phyloP scores from a whole-genome alignment of 2,329 filamentous ascomycete genomes.

The Curvularia sp. region DNA sequence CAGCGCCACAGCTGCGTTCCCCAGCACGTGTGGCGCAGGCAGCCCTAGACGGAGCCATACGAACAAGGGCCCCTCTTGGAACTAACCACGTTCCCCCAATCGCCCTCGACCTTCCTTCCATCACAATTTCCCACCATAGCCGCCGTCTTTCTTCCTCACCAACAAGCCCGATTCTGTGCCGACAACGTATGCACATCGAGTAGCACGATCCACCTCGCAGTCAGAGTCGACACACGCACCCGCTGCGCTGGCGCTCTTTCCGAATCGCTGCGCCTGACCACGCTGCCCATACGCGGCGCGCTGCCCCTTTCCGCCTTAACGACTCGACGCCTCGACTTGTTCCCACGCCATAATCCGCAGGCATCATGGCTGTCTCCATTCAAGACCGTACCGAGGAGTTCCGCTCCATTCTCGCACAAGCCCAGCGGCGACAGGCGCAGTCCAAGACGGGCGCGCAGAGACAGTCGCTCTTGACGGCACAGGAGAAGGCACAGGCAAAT shows the following conservation, averaged over 20 bases:
- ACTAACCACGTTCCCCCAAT: constrained; percentile 24
- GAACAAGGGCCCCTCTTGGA: constrained; percentile 16
- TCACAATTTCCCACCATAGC: constrained; percentile 3
- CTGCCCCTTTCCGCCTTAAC: constrained; percentile 14
- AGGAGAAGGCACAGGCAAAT: constrained; percentile 68
- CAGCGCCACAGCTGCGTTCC: constrained; percentile 11
- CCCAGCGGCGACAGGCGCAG: constrained; percentile 78
- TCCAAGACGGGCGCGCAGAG: constrained; percentile 80
- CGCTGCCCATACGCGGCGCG: constrained; percentile 13
- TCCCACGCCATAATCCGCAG: constrained; percentile 19
- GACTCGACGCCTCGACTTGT: constrained; percentile 7
- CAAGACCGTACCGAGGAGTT: constrained; percentile 98
- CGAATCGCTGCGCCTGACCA: constrained; percentile 19
- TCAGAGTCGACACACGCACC: background rate
- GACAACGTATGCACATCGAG: background rate
- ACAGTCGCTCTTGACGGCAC: constrained; percentile 77
- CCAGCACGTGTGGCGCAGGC: constrained; percentile 16
- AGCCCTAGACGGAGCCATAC: constrained; percentile 2
- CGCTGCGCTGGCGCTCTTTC: background rate
- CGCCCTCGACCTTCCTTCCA: constrained; percentile 5
- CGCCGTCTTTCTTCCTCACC: background rate
- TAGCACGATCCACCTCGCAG: background rate
- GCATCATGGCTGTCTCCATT: constrained; percentile 71
- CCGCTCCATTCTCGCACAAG: constrained; percentile 85
- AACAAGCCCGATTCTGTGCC: constrained; percentile 2